Percentiles rank a stretch among this genome's conserved stretches.
phyloP scores from a whole-genome alignment of 495 filamentous ascomycete species.

The Penicillium riverlandense region DNA sequence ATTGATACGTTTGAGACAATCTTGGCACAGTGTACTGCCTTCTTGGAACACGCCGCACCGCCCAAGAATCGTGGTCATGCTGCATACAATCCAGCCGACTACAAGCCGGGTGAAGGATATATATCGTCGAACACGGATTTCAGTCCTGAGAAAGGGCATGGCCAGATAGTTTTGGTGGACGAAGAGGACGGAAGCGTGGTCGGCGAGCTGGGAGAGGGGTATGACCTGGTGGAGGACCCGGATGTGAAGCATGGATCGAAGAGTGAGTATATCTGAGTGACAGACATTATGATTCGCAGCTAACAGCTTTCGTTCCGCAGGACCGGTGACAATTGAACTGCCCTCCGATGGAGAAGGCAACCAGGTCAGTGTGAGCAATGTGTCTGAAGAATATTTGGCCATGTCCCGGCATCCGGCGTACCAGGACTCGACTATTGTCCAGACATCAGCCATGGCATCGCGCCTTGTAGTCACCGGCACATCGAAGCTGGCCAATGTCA shows the following conservation, averaged over 20 bases:
- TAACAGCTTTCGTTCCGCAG: constrained; percentile 25
- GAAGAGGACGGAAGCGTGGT: constrained; percentile 95
- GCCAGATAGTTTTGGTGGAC: constrained; percentile 88
- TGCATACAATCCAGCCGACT: constrained; percentile 74
- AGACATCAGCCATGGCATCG: constrained; percentile 83
- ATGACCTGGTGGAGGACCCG: constrained; percentile 67
- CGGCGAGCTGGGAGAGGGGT: constrained; percentile 79
- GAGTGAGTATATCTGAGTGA: constrained; percentile 44
- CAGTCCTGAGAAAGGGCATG: constrained; percentile 41
- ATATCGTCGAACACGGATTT: constrained; percentile 25
- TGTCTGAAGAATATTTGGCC: constrained; percentile 70
- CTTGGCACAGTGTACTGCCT: constrained; percentile 89
- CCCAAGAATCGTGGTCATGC: constrained; percentile 43
- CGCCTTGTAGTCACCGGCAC: constrained; percentile 87
- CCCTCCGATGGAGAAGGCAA: constrained; percentile 64
- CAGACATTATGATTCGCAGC: not conserved
- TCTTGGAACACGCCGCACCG: constrained; percentile 68
- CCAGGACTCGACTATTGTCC: constrained; percentile 76
- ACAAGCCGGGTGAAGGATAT: constrained; percentile 73
- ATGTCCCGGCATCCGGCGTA: constrained; percentile 85
- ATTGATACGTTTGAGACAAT: constrained; percentile 96
- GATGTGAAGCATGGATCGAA: constrained; percentile 77
- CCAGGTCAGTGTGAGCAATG: constrained; percentile 65
- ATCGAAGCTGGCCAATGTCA: constrained; percentile 64
- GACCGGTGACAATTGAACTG: constrained; percentile 89